Percentiles rank a stretch among this genome's conserved stretches.
phyloP scores from a whole-genome alignment of 2,329 filamentous ascomycete genomes.

The Sclerotinia minor region DNA sequence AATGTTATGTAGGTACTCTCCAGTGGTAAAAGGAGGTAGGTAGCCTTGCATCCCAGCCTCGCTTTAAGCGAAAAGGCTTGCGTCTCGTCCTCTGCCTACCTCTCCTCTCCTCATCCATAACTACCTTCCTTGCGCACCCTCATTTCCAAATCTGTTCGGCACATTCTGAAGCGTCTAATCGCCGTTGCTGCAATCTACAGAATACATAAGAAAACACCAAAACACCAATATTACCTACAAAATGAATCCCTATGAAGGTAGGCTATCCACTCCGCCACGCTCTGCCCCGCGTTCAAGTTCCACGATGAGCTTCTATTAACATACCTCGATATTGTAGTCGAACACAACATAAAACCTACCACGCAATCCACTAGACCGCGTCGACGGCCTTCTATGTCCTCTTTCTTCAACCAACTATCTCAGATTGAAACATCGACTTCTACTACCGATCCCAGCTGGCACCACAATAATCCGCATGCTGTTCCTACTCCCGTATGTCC shows the following conservation, averaged over 20 bases:
- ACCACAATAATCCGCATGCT: constrained; percentile 55
- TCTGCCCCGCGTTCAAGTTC: constrained; percentile 9
- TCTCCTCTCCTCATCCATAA: constrained; percentile 3
- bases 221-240: not conserved
- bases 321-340: constrained; percentile 49
- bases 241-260: constrained; percentile 57
- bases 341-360: constrained; percentile 59
- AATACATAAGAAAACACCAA: no score
- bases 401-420: constrained; percentile 58
- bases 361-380: constrained; percentile 41
- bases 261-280: constrained; percentile 24
- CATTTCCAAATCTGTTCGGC: not conserved
- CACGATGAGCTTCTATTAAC: constrained; percentile 24
- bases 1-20: not conserved
- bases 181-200: not conserved
- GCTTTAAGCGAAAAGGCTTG: constrained; percentile 22
- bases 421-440: constrained; percentile 43
- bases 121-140: not conserved
- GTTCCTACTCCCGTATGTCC: constrained; percentile 53
- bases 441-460: constrained; percentile 19
- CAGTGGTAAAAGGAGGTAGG: no score
- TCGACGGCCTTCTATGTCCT: constrained; percentile 62
- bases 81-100: constrained; percentile 11
- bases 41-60: constrained; percentile 19
- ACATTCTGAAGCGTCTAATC: not conserved